phyloP scores from a whole-genome alignment of 805 yeast genomes.

The Barnettozyma salicaria region DNA sequence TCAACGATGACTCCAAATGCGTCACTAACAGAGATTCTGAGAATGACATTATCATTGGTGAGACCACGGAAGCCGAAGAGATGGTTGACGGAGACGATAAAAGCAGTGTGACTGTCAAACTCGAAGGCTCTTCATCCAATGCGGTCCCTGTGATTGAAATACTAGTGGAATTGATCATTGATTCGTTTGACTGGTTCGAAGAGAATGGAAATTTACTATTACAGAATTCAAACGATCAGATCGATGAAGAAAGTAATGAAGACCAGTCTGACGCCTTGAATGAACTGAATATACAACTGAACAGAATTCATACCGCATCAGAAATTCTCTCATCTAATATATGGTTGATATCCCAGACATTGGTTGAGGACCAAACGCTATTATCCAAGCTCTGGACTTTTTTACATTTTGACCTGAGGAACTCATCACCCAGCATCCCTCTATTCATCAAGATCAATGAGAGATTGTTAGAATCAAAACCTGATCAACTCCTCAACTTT shows the following conservation, averaged over 20 bases:
- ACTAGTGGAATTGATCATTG: conserved; percentile 37
- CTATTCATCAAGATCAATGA: conserved; percentile 86
- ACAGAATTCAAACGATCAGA: conserved; percentile 5
- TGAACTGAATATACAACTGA: conserved; percentile 20
- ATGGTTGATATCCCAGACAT: conserved; percentile 86
- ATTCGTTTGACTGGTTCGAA: conserved; percentile 35
- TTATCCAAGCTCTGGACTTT: conserved; percentile 74
- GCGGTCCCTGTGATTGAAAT: conserved; percentile 39
- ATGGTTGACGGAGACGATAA: conserved; percentile 24
- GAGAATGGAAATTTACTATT: conserved; percentile 17
- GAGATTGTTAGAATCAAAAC: conserved; percentile 76
- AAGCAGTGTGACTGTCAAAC: conserved; percentile 5
- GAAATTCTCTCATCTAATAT: conserved; percentile 86
- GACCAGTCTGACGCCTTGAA: conserved; percentile 15
- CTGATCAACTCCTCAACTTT: conserved; percentile 48
- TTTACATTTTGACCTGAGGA: conserved; percentile 47
- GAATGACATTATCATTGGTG: conserved; percentile 9
- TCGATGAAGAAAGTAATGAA: conserved; percentile 8
- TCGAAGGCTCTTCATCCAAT: not conserved
- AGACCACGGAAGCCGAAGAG: no score
- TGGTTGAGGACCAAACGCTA: conserved; percentile 64
- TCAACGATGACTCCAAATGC: conserved; percentile 15
- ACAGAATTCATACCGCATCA: conserved; percentile 57
- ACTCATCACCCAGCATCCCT: conserved; percentile 69
- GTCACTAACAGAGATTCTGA: conserved; percentile 10